Conservation (phyloP, 140 eudicot species). For the Senecio squalidus region DNA sequence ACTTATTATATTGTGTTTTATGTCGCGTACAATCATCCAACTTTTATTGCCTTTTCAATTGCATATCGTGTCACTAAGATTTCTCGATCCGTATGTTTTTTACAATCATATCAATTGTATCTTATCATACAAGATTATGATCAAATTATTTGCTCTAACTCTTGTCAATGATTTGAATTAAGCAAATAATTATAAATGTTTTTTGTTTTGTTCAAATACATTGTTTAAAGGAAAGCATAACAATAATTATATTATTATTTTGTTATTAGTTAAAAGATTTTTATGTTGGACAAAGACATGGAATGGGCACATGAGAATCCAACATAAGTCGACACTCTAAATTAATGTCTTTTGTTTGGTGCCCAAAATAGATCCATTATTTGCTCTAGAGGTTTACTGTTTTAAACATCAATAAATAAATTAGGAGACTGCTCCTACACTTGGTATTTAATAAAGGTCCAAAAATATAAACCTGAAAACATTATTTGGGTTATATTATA, state of each 20-base stretch:
- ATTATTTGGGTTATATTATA: constrained; percentile 14
- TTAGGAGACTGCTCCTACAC: constrained; percentile 26
- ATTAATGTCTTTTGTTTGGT: constrained; percentile 32
- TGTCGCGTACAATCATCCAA: background rate
- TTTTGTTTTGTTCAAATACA: background rate
- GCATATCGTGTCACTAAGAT: no score
- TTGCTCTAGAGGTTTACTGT: background rate
- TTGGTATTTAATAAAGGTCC: constrained; percentile 6
- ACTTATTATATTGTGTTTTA: background rate
- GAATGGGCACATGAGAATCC: constrained; percentile 25
- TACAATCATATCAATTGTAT: no score
- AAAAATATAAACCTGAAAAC: background rate
- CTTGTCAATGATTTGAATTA: no score
- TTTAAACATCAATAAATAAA: constrained; percentile 25
- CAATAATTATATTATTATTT: background rate
- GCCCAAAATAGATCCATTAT: constrained; percentile 23
- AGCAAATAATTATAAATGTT: no score
- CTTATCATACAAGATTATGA: no score
- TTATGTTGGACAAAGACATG: constrained; percentile 11
- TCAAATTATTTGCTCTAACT: no score
- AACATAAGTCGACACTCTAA: constrained; percentile 25
- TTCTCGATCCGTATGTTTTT: no score
- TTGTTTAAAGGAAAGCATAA: background rate
- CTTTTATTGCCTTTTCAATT: no score
- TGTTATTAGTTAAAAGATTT: constrained; percentile 2